Conservation (phyloP, 2,329 filamentous ascomycete species). For the Aureobasidium subglaciale region DNA sequence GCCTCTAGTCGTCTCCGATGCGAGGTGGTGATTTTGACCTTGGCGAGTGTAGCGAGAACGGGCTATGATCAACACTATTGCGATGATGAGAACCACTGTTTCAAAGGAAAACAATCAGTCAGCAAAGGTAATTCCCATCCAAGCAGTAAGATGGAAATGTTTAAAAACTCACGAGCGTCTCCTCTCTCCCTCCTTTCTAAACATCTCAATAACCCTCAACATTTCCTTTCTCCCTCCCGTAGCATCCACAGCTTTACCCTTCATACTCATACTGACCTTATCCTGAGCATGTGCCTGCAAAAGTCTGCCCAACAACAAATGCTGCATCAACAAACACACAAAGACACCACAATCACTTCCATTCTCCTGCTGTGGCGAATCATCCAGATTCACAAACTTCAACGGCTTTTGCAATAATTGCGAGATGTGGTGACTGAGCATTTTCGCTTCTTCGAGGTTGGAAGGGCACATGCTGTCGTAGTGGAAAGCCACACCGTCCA, state of each 20-base stretch:
- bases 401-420: constrained; percentile 60
- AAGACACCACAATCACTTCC: constrained; percentile 91
- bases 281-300: constrained; percentile 70
- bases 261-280: constrained; percentile 93
- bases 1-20: constrained; percentile 13
- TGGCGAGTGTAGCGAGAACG: neutral
- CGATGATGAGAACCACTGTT: constrained; percentile 2
- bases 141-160: neutral
- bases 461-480: constrained; percentile 79
- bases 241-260: constrained; percentile 75
- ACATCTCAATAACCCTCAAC: constrained; percentile 76
- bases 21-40: constrained; percentile 11
- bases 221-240: constrained; percentile 80
- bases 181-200: constrained; percentile 80
- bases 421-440: constrained; percentile 62
- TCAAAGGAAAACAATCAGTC: neutral
- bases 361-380: constrained; percentile 87
- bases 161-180: constrained; percentile 65
- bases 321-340: constrained; percentile 90
- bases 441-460: constrained; percentile 67
- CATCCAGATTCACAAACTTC: constrained; percentile 72
- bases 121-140: neutral
- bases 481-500: constrained; percentile 90
- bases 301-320: constrained; percentile 79
- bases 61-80: constrained; percentile 1